Base-by-base conservation (phyloP, 225 moss, liverwort and hornwort species). In the Ulota crispa region DNA sequence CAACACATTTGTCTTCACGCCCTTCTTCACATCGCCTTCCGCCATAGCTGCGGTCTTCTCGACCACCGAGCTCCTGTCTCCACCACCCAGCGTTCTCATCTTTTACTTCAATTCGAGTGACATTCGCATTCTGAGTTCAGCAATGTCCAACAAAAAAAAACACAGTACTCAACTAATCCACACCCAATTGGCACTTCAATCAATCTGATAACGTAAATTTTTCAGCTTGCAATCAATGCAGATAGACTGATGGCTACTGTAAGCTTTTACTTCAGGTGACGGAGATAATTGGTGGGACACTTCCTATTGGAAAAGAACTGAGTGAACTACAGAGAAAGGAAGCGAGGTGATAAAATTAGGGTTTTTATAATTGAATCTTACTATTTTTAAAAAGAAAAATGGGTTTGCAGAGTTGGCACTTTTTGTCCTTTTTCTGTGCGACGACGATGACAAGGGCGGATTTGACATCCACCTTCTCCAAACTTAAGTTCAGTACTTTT, bases 11-110 rank as follows among this genome's bases (percentile, higher is more conserved):
- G 78, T 37, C 59, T 61, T 81, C 18, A 61, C 54, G 28, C 82
- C 86, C 56, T 64, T 70, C 56, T 80, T 75, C 64, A 73, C 64
- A 45, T 71, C 70, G 32, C 78, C 71, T 76, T 23, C 63, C 43
- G 63, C 70, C 82, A 83, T 79, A 28, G 56, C 70, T 82, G 60
- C 53, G 14, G 23, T 47, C 53, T 72, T 43, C 79, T 43, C 45
- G 11, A 45, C 53, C 28, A 27, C 32, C 5, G 34, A 70, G 70
- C n/a, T 65, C 50, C n/a, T 11, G 8, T 45, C 61, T 63, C 63
- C 45, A 43, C 63, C 31, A 43, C 63, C 31, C 21, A 63, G 31
- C 63, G 47, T 13, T 76, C 14, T 47, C 63, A 63, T 47, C 45
- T 52, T 18, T 14, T 50, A 50, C 53, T 68, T 67, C 41, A 14